Percentiles rank a stretch among this genome's conserved stretches.
phyloP scores from a whole-genome alignment of 768 basidiomycete species.

The Clitopilus hobsonii region DNA sequence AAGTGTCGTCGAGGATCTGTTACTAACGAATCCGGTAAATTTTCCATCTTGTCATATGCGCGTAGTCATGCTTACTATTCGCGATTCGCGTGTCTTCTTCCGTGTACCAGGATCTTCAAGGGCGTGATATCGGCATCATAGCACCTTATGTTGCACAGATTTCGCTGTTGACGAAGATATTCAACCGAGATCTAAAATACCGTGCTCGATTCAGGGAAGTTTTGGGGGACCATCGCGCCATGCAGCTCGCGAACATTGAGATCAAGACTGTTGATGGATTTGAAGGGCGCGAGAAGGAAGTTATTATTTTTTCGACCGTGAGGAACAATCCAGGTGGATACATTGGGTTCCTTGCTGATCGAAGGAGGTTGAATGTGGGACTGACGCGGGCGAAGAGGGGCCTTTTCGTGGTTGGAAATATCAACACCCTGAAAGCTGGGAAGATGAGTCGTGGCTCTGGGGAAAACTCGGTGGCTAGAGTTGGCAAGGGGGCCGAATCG shows the following conservation, averaged over 20 bases:
- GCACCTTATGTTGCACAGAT: slow-evolving; percentile 91
- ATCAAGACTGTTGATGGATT: slow-evolving; percentile 94
- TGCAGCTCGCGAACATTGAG: slow-evolving; percentile 67
- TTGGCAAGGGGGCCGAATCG: slow-evolving; percentile 42
- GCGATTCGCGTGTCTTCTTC: not conserved
- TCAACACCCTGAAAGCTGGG: slow-evolving; percentile 56
- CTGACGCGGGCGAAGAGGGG: slow-evolving; percentile 85
- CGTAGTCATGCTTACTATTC: slow-evolving; percentile 9
- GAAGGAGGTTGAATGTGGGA: slow-evolving; percentile 84
- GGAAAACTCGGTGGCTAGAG: slow-evolving; percentile 15
- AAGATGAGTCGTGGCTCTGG: slow-evolving; percentile 22
- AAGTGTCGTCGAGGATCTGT: slow-evolving; percentile 76
- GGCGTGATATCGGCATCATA: slow-evolving; percentile 85
- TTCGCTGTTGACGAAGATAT: slow-evolving; percentile 60
- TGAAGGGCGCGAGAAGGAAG: slow-evolving; percentile 89
- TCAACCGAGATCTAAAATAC: slow-evolving; percentile 52
- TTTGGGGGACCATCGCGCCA: slow-evolving; percentile 61
- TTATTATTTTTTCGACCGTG: slow-evolving; percentile 90
- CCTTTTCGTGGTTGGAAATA: slow-evolving; percentile 75
- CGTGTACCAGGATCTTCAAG: slow-evolving; percentile 47
- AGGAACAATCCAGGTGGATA: slow-evolving; percentile 72
- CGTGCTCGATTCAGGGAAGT: slow-evolving; percentile 48
- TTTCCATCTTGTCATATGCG: not conserved
- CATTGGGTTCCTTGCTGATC: slow-evolving; percentile 88
- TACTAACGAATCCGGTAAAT: slow-evolving; percentile 69